A percentile compares a stretch with the other conserved stretches of the same genome.
Conservation (phyloP, 2,329 filamentous ascomycete genomes). For the Penicillium griseofulvum region DNA sequence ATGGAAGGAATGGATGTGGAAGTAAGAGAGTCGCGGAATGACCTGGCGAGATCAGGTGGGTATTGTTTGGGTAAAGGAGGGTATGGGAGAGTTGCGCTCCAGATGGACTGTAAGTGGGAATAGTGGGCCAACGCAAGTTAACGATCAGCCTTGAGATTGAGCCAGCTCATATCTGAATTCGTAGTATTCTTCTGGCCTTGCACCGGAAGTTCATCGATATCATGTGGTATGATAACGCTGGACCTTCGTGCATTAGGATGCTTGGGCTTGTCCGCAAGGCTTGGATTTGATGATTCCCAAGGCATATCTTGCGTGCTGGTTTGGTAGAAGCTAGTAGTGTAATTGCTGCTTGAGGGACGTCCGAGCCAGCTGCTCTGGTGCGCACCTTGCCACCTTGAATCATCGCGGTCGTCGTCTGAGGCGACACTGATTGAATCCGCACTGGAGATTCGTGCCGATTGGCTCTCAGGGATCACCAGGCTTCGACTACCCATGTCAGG, state of each 20-base stretch:
- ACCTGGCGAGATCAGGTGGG: background rate
- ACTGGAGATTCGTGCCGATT: slow-evolving; percentile 45
- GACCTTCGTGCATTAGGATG: slow-evolving; percentile 29
- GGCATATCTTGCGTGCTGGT: slow-evolving; percentile 24
- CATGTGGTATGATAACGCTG: slow-evolving; percentile 35
- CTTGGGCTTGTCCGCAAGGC: slow-evolving; percentile 17
- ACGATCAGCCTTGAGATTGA: slow-evolving; percentile 39
- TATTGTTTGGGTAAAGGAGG: background rate
- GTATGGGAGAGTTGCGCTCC: background rate
- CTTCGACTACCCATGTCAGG: slow-evolving; percentile 27
- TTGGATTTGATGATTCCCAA: slow-evolving; percentile 12
- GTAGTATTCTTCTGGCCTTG: slow-evolving; percentile 21
- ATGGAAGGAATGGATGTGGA: slow-evolving; percentile 10
- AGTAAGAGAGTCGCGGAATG: background rate
- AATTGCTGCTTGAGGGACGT: slow-evolving; percentile 43
- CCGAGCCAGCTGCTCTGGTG: slow-evolving; percentile 31
- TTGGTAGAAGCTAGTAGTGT: slow-evolving; percentile 41
- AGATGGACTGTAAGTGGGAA: background rate
- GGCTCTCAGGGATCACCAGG: slow-evolving; percentile 39
- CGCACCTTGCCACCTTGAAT: slow-evolving; percentile 25
- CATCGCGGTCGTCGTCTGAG: slow-evolving; percentile 38
- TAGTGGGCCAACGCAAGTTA: slow-evolving; percentile 6
- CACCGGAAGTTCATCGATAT: slow-evolving; percentile 24
- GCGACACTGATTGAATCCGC: slow-evolving; percentile 41
- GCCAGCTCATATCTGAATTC: slow-evolving; percentile 46